Conservation (phyloP, 2,329 filamentous ascomycete genomes). For the Cladophialophora yegresii region DNA sequence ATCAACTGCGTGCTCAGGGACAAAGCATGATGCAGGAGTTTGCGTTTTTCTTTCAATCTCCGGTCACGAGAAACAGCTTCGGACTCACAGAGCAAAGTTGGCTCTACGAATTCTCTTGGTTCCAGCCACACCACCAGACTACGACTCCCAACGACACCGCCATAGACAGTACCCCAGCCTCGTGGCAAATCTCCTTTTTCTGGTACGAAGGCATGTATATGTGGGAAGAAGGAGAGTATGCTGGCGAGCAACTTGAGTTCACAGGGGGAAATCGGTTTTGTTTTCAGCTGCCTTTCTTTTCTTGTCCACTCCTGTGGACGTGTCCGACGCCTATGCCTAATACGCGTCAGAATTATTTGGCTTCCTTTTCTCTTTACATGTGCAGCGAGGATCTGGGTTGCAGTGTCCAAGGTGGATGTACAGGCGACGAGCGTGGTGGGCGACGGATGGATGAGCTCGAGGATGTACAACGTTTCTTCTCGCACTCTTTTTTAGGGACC, state of each 20-base stretch:
- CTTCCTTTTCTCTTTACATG: neutral
- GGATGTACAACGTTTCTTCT: slow-evolving; percentile 27
- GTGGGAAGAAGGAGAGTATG: slow-evolving; percentile 19
- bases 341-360: slow-evolving; percentile 17
- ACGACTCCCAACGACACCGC: slow-evolving; percentile 22
- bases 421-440: too few relatives aligned
- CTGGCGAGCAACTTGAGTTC: slow-evolving; percentile 17
- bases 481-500: slow-evolving; percentile 16
- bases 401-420: neutral
- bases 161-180: slow-evolving; percentile 32
- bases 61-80: slow-evolving; percentile 22
- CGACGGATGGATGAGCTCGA: slow-evolving; percentile 1
- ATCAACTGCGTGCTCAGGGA: slow-evolving; percentile 20
- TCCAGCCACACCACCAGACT: slow-evolving; percentile 24
- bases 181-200: slow-evolving; percentile 32
- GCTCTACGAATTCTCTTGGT: slow-evolving; percentile 29
- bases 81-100: slow-evolving; percentile 21
- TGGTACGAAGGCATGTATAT: slow-evolving; percentile 26
- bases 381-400: slow-evolving; percentile 1
- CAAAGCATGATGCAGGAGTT: slow-evolving; percentile 30
- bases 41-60: slow-evolving; percentile 12
- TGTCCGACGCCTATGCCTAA: slow-evolving; percentile 8
- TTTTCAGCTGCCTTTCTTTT: slow-evolving; percentile 10
- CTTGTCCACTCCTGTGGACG: slow-evolving; percentile 6
- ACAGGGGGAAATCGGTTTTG: slow-evolving; percentile 7